Percentiles rank a stretch among this genome's conserved stretches.
phyloP scores from a whole-genome alignment of 1,284 basidiomycete species.

The Leccinum subspadiceum region DNA sequence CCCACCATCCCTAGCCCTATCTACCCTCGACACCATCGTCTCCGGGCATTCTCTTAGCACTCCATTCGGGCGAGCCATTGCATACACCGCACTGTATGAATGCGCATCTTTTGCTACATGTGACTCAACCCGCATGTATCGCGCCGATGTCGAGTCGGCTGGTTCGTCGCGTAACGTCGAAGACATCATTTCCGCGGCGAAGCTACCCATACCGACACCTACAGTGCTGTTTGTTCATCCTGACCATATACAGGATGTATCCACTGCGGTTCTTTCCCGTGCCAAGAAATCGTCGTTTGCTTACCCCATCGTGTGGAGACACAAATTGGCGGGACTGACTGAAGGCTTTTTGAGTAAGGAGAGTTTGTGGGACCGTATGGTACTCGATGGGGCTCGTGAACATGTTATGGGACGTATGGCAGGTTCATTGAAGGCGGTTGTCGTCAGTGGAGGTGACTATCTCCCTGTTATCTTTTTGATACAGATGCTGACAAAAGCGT shows the following conservation, averaged over 20 bases:
- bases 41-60: slow-evolving; percentile 71
- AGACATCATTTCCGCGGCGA: slow-evolving; percentile 48
- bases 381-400: slow-evolving; percentile 65
- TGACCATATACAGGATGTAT: slow-evolving; percentile 52
- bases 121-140: slow-evolving; percentile 52
- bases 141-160: slow-evolving; percentile 12
- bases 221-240: slow-evolving; percentile 66
- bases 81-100: slow-evolving; percentile 73
- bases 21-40: slow-evolving; percentile 67
- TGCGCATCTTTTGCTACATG: slow-evolving; percentile 69
- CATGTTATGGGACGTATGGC: slow-evolving; percentile 57
- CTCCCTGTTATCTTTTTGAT: not conserved
- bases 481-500: not conserved
- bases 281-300: slow-evolving; percentile 53
- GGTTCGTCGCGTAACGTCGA: slow-evolving; percentile 34
- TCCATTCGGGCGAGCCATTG: slow-evolving; percentile 68
- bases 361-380: slow-evolving; percentile 74
- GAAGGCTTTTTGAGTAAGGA: slow-evolving; percentile 74
- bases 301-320: slow-evolving; percentile 64
- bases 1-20: slow-evolving; percentile 58
- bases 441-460: slow-evolving; percentile 62
- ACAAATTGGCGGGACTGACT: slow-evolving; percentile 61
- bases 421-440: slow-evolving; percentile 55
- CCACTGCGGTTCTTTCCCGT: slow-evolving; percentile 47
- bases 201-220: slow-evolving; percentile 62